phyloP scores from a whole-genome alignment of 2,329 filamentous ascomycete genomes.

The Herpotrichia juniperi region DNA sequence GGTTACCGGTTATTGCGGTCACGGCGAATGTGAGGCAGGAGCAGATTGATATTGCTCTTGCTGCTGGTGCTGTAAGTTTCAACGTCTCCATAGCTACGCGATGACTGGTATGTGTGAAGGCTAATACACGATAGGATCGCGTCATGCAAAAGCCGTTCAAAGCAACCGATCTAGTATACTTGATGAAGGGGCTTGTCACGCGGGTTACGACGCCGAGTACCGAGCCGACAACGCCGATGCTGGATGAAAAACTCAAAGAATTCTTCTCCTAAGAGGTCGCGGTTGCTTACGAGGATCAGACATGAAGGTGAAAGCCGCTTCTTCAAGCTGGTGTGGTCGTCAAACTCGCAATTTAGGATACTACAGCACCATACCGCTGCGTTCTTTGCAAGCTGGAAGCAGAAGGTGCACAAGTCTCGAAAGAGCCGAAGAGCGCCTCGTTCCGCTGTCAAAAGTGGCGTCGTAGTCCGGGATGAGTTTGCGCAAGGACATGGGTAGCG shows the following conservation, averaged over 20 bases:
- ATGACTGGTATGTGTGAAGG: neutral
- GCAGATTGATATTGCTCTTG: slow-evolving; percentile 41
- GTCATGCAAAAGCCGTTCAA: slow-evolving; percentile 47
- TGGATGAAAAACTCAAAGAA: neutral
- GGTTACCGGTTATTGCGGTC: slow-evolving; percentile 44
- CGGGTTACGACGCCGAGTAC: slow-evolving; percentile 15
- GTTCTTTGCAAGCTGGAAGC: too few relatives aligned
- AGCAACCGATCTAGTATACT: slow-evolving; percentile 37
- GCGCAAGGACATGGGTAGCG: too few relatives aligned
- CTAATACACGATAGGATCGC: slow-evolving; percentile 26
- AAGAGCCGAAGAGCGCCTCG: too few relatives aligned
- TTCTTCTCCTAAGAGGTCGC: neutral
- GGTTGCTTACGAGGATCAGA: too few relatives aligned
- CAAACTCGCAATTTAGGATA: too few relatives aligned
- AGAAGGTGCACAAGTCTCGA: too few relatives aligned
- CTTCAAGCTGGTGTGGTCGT: too few relatives aligned
- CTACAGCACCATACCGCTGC: too few relatives aligned
- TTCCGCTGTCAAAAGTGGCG: too few relatives aligned
- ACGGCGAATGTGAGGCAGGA: slow-evolving; percentile 46
- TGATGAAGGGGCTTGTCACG: slow-evolving; percentile 42
- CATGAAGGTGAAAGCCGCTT: too few relatives aligned
- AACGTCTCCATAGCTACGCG: neutral
- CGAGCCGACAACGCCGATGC: neutral
- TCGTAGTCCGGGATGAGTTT: too few relatives aligned
- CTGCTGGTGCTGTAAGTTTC: slow-evolving; percentile 39